Base-by-base conservation (phyloP, 2,329 filamentous ascomycete species). In the Exophiala alcalophila region DNA sequence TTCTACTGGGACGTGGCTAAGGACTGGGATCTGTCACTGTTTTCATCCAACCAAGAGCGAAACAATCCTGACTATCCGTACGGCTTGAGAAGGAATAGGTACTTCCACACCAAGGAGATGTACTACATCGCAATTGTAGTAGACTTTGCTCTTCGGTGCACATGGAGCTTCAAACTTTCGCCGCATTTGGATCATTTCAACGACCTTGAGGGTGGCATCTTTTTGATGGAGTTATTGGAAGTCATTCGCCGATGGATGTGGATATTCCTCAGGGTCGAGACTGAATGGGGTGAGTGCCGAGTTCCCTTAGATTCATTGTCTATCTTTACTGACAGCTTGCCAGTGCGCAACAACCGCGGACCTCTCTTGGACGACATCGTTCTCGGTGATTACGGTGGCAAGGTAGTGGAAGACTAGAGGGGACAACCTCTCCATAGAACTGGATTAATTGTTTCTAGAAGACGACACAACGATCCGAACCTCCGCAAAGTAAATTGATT, bases 1-100 rank as follows among this genome's bases (percentile, higher is more conserved):
- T 97, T 97, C 70, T 98, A 92, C 73, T 98, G 92, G 92, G 92
- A 98, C 59, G 81, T 97, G 20, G 77, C 87, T 41, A 92, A 90
- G 69, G 92, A 98, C 71, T 98, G 92, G 92, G 92, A 97, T 61
- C 73, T 98, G 50, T 86, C 84, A 0, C 74, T 97, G 10, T 86
- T 97, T 60, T 78, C 83, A 2, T 63, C 72, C 2, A 62, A 69
- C 10, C 67, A 66, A 25, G 72, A 78, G 49, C 78, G 83, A 50
- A 72, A 73, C 52, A 73, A 76, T 8, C 74, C 75, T 2, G 78
- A 84, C 18, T 77, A 90, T 56, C 79, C 87, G 0, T 92, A 79
- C 61, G 92, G 86, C 1, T 72, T 98, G 30, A 81, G 92, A 19
- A 75, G 81, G 36, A 75, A 83, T 42, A 76, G 90, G 14, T 77